Evolutionary conservation across 345 rosid species (phyloP), one percentile per base, ranked within the genome.

Genomic region (Heritiera fomes): DNA sequence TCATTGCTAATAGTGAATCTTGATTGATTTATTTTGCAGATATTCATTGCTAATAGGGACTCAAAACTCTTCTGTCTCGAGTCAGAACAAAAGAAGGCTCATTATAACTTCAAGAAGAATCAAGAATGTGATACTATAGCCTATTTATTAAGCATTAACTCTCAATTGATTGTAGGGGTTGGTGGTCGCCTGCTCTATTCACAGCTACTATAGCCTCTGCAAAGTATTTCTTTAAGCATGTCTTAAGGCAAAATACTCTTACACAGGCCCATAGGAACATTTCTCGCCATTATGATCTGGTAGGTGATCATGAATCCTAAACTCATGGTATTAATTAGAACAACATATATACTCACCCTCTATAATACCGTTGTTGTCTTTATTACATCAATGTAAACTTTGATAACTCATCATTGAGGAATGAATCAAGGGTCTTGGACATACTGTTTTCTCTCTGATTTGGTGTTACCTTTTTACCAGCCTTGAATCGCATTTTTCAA

Each of bases 261-360:
- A 92, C 94, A 56, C 99, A 95, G 87, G 96, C 99, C 82, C 94
- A 96, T 14, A 84, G 99, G 80, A 95, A 95, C 66, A 89, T 91
- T 71, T 93, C 99, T 76, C 91, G 88, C n/a, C 98, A 93, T 81
- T 95, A 93, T 83, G 98, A 95, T 87, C 85, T 95, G 93, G 99
- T 93, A 89, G 1, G 49, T 46, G 49, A 46, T 52, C 3, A 52
- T 52, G 18, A 13, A 17, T 52, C 56, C 56, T 13, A 52, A 13
- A 52, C 14, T 49, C 53, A 46, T 46, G 49, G 43, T 40, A 46
- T 0, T 9, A 46, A 34, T 34, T 34, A 3, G 5, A 40, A 40
- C 43, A 40, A 34, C 38, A 34, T 34, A 40, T 40, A 40, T 40
- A 40, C 4, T 40, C 43, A 3, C 43, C 43, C 6, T 40, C 43